These are phyloP conservation scores for Alliaria petiolata DNA, from an alignment of 345 rosid genomes.

Conservation along the genomic window DNA sequence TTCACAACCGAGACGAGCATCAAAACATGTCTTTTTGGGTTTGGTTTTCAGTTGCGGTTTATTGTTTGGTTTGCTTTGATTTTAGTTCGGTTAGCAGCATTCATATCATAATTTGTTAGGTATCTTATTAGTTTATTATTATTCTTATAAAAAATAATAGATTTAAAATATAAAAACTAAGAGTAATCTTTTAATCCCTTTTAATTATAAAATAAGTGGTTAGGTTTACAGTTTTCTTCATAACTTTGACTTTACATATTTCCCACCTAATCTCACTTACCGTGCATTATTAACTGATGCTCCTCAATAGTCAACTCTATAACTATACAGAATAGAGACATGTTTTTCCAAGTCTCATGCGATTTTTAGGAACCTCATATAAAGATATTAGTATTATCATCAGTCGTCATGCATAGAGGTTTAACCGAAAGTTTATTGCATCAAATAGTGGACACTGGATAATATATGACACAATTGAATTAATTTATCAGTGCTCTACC, in stretches of 20 bases:
- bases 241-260: conserved; percentile 1
- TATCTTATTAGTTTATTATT: no score
- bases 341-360: not conserved
- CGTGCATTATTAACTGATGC: not conserved
- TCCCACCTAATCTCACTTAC: conserved; percentile 20
- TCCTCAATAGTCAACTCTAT: not conserved
- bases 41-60: no score
- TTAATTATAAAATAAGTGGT: not conserved
- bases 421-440: not conserved
- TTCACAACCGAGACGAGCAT: not conserved
- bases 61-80: not conserved
- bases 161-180: not conserved
- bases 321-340: not conserved
- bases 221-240: conserved; percentile 21
- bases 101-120: no score
- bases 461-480: conserved; percentile 4
- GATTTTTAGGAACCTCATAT: not conserved
- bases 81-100: no score
- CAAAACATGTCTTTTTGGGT: not conserved
- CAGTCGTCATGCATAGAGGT: not conserved
- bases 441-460: not conserved
- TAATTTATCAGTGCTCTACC: conserved; percentile 1
- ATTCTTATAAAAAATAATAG: not conserved
- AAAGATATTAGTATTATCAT: not conserved
- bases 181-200: not conserved